Base-by-base conservation (phyloP, 176 grass and related monocot species). In the bread wheat (Triticum aestivum) region DNA sequence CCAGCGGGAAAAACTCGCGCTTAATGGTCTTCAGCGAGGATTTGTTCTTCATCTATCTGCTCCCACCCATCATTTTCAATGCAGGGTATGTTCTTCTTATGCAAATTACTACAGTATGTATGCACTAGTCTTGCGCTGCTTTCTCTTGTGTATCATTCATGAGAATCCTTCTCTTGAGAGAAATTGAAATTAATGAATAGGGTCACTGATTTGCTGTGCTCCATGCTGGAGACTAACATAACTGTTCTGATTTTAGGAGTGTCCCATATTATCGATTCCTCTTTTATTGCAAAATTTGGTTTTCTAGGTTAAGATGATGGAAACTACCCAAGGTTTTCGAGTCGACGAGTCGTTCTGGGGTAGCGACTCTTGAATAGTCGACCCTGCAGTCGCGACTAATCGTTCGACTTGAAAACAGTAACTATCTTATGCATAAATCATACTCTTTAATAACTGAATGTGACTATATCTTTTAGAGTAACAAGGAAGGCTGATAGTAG, bases 21-120 rank as follows among this genome's bases (percentile, higher is more conserved):
- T 38, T 95, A 65, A 82, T 95, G 7, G 68, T 88, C 21, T 95
- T 95, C 71, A 95, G 94, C 80, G 94, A 95, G 80, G 94, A 95
- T 39, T 84, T 95, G 29, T 95, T 95, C 89, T 95, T 95, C 87
- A 95, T 91, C 11, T 95, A 95, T 79, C 70, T 95, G 84, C 94
- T 95, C 11, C 94, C 94, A 8, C 94, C 94, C 13, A 93, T 95
- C 42, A 95, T 95, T 62, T 95, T 95, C 26, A 95, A 95, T 87
- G 94, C 94, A 11, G 94, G 94, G 94, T 95, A 89, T 45, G 86
- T 20, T 8, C 20, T 30, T 86, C 76, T 27, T 2, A 30, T 58
- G 56, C 9, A 15, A 64, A 45, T 69, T 26, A 58, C 26, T 58
- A 54, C 41, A 42, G 41, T 42, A 5, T 17, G 6, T 21, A 54